Evolutionary conservation across 2,329 filamentous ascomycete genomes (phyloP).

Genomic region (Nigrograna mackinnonii): DNA sequence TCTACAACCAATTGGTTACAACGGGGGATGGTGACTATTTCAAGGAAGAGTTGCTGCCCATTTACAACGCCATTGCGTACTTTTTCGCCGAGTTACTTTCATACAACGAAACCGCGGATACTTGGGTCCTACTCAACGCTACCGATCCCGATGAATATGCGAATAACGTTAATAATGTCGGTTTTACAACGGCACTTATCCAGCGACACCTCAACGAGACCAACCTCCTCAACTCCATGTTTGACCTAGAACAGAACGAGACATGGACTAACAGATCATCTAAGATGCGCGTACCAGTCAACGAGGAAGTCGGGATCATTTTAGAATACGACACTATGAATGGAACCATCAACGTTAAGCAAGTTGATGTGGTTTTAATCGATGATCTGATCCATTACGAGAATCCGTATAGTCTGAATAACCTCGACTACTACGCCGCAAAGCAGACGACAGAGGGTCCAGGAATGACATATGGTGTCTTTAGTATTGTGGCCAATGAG

Average conservation of each 20-base stretch:
- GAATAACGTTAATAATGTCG: conserved; percentile 68
- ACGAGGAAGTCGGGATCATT: conserved; percentile 61
- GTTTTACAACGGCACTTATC: conserved; percentile 69
- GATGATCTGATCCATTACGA: conserved; percentile 67
- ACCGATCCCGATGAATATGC: conserved; percentile 76
- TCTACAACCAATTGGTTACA: conserved; percentile 64
- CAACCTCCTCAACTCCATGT: conserved; percentile 60
- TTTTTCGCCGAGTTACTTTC: conserved; percentile 64
- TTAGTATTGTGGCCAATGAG: conserved; percentile 68
- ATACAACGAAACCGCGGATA: conserved; percentile 54
- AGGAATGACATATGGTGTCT: conserved; percentile 74
- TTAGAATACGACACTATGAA: conserved; percentile 70
- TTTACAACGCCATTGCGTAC: conserved; percentile 66
- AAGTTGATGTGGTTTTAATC: conserved; percentile 70
- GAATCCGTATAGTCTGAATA: conserved; percentile 57
- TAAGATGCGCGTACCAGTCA: conserved; percentile 60
- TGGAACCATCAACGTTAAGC: conserved; percentile 67
- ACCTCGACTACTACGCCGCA: conserved; percentile 71
- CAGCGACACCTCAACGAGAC: conserved; percentile 59
- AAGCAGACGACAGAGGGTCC: conserved; percentile 70
- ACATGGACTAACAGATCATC: conserved; percentile 62
- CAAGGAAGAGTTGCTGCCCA: conserved; percentile 59
- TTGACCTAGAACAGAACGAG: conserved; percentile 58
- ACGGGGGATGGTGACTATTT: conserved; percentile 63
- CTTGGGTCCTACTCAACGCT: conserved; percentile 53